Base-by-base conservation (phyloP, 805 yeast genomes). In the Komagataella phaffii region DNA sequence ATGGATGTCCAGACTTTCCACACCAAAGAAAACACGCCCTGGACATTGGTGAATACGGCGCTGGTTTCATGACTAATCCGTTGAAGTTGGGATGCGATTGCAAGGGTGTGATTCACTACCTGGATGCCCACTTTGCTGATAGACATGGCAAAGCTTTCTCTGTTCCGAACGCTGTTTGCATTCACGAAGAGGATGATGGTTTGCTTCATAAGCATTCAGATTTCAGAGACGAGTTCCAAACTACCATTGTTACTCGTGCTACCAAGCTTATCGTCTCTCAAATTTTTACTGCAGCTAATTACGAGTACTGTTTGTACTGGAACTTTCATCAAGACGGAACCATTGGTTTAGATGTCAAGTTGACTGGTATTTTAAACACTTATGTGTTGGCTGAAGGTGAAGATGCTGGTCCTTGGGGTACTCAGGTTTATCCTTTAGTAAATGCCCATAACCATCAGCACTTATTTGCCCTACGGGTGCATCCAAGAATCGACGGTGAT, bases 381-480 rank as follows among this genome's bases (percentile, higher is more conserved):
- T 83, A 73, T 64, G 65, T 78, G 53, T 71, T 83, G 56, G 80
- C 71, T 53, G 83, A 80, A 53, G 83, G 73, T 58, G 93, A 85
- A 66, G 79, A 74, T 47, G 63, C 76, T 56, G 84, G 83, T 19
- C 88, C 87, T 59, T 85, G 85, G 83, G 95, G 91, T 53, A 83
- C 91, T 36, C 73, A 74, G 59, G 91, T 85, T 51, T 85, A 84
- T 65, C 93, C 93, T 53, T 77, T 79, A 57, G 87, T 82, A 52
- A 83, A 83, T 61, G 95, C 95, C 46, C 91, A 85, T 70, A 85
- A 85, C 67, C 95, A 85, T 69, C 95, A 86, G 74, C 93, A 85
- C 70, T 68, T 85, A 70, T 85, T 85, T 67, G 77, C 88, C 17
- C 72, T 85, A 58, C 77, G 95, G 73, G 64, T 85, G 57, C 86